Percentiles rank a stretch among this genome's conserved stretches.
Conservation (phyloP, 441 rosid genomes). For the Populus hybrid region DNA sequence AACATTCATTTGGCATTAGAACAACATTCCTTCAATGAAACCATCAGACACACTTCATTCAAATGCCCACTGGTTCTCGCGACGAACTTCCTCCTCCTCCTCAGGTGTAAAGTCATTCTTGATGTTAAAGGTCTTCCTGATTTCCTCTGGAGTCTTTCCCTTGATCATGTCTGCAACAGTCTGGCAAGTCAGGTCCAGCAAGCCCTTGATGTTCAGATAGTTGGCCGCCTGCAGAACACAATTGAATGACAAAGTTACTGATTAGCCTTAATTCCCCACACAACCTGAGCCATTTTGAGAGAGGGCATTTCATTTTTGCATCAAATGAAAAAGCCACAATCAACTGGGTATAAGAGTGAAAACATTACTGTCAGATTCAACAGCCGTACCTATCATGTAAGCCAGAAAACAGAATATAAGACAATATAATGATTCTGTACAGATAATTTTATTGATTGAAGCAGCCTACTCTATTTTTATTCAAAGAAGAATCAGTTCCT, state of each 20-base stretch:
- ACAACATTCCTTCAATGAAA: not conserved
- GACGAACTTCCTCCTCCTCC: constrained; percentile 45
- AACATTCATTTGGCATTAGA: not conserved
- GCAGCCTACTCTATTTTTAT: not conserved
- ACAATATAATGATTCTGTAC: not conserved
- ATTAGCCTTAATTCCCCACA: not conserved
- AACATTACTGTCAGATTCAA: not conserved
- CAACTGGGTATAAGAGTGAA: not conserved
- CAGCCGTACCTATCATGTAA: not conserved
- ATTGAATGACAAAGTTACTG: not conserved
- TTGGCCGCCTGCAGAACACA: constrained; percentile 38
- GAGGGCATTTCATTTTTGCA: not conserved
- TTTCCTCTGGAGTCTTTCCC: constrained; percentile 44
- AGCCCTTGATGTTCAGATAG: constrained; percentile 38
- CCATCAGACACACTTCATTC: constrained; percentile 16
- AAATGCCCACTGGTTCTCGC: constrained; percentile 55
- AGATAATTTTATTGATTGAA: not conserved
- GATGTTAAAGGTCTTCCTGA: constrained; percentile 33
- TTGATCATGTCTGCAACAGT: constrained; percentile 43
- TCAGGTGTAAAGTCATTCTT: constrained; percentile 40
- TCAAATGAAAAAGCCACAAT: not conserved
- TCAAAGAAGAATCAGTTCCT: not conserved
- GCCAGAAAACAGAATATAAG: not conserved
- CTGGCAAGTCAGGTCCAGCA: constrained; percentile 49
- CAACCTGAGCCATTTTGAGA: not conserved